Base-by-base conservation (phyloP, 2,329 filamentous ascomycete genomes). In the Pseudopithomyces chartarum region DNA sequence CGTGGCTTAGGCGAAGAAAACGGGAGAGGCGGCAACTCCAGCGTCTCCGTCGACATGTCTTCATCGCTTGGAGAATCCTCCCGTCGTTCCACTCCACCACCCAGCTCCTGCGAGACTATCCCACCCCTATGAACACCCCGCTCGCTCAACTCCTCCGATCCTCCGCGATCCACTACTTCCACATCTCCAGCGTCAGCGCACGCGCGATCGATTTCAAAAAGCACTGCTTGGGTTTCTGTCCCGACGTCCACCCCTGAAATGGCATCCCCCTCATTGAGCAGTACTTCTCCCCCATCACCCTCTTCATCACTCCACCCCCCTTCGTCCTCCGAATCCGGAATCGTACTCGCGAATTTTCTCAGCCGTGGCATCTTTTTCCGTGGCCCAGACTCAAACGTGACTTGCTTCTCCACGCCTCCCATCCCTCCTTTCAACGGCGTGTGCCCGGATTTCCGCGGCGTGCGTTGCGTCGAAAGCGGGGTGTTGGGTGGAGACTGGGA, bases 311-410 rank as follows among this genome's bases (percentile, higher is more conserved):
- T n/a, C 60, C 64, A 12, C 62, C 68, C 22, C 63, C 63, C 47
- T n/a, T 73, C 71, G 22, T 74, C 73, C 47, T 75, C 73, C 2
- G 71, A 75, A 47, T 75, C 72, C 29, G 63, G 66, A 17, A 75
- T 69, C 2, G 63, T 65, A 38, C 66, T 70, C 26, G 60, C 57
- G n/a, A 74, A 71, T 23, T 61, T 69, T 45, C 60, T 63, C 40
- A 68, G 33, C 26, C 62, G 64, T 8, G 63, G 60, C 17, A 52
- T 39, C 15, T 56, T 44, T 13, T 62, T 49, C 19, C 61, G 46
- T 1, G 54, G 33, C 1, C 57, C 57, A 32, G 60, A 64, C 22
- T 59, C 59, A 10, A 74, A 75, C 3, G 62, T 61, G 1, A 73
- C 71, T 33, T 69, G 65, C 34, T 69, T 74, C 20, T 67, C 59